Evolutionary conservation across 305 asterid genomes (phyloP).

Genomic region (Fraxinus floribunda): DNA sequence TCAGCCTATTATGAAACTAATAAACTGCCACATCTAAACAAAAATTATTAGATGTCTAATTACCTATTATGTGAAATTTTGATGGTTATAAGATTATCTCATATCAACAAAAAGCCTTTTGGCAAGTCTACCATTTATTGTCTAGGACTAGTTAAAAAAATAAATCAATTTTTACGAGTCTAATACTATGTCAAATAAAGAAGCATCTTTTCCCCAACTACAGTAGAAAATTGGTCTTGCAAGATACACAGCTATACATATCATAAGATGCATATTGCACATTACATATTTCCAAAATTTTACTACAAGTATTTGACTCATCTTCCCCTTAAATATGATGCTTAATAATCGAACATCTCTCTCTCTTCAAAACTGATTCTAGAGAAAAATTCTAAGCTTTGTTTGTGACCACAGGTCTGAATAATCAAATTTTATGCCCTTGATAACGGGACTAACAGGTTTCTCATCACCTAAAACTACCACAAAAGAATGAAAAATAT

Average conservation of each 20-base stretch:
- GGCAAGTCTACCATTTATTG: not conserved
- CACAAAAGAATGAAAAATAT: not conserved
- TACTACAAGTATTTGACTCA: not conserved
- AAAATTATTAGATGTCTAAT: not conserved
- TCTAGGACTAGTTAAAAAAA: not conserved
- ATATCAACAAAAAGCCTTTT: not conserved
- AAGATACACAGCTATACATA: constrained; percentile 1
- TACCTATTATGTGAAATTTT: not conserved
- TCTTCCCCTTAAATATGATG: not conserved
- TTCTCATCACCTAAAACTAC: not conserved
- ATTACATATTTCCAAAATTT: not conserved
- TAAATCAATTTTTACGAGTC: not conserved
- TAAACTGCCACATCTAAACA: not conserved
- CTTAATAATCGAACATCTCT: not conserved
- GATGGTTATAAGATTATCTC: not conserved
- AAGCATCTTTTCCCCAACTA: constrained; percentile 4
- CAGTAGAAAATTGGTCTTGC: not conserved
- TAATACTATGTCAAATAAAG: not conserved
- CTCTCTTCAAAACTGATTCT: not conserved
- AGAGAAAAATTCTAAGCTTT: not conserved
- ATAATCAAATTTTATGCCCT: not conserved
- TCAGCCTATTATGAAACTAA: constrained; percentile 8
- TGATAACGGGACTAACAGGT: not conserved
- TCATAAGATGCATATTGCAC: not conserved
- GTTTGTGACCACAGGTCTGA: not conserved